Percentiles rank a stretch among this genome's conserved stretches.
These are phyloP conservation scores for Dothistroma septosporum DNA, from an alignment of 2,329 filamentous ascomycete species.

Conservation along the genomic window DNA sequence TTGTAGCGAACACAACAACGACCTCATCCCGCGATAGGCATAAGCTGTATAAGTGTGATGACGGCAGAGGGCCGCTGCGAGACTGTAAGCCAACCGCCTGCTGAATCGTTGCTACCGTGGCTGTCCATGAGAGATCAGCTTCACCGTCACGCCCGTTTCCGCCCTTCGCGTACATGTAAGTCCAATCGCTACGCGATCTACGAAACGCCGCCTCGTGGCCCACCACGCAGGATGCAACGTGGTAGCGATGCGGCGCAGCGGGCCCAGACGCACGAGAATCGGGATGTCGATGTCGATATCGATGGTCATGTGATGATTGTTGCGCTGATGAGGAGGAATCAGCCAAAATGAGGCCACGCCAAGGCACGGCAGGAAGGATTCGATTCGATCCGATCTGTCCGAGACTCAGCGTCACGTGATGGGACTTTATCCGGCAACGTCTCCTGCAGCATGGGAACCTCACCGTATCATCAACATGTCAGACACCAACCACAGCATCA, in stretches of 20 bases:
- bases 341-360: no score
- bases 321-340: neutral
- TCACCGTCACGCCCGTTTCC: neutral
- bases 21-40: no score
- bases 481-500: constrained; percentile 4
- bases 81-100: no score
- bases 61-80: no score
- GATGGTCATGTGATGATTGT: neutral
- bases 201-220: neutral
- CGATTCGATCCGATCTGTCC: no score
- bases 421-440: no score
- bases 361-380: neutral
- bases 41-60: no score
- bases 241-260: no score
- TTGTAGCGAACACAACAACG: no score
- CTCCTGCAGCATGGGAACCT: neutral
- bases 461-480: neutral
- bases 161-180: neutral
- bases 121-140: neutral
- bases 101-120: neutral
- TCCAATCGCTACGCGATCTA: neutral
- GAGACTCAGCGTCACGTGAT: no score
- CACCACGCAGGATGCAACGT: no score
- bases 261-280: neutral
- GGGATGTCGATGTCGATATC: neutral